Percentiles rank a stretch among this genome's conserved stretches.
Conservation (phyloP, 2,329 filamentous ascomycete species). For the Fusarium coicis region DNA sequence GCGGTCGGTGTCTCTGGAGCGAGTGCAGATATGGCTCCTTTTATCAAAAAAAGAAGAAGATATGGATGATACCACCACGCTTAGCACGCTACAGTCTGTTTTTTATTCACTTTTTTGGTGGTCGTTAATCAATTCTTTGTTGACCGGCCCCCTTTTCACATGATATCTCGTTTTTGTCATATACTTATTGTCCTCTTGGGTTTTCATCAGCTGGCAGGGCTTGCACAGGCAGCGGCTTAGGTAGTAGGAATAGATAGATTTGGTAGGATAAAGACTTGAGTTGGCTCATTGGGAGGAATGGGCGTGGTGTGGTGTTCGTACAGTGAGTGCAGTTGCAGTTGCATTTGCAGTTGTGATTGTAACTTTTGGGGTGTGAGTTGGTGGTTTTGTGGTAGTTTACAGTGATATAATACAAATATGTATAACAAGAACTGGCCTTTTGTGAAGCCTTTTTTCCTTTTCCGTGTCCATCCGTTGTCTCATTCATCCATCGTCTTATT, state of each 20-base stretch:
- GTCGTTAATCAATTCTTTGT: slow-evolving; percentile 30
- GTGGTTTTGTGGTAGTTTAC: slow-evolving; percentile 34
- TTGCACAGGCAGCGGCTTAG: slow-evolving; percentile 25
- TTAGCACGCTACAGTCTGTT: slow-evolving; percentile 50
- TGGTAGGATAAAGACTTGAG: slow-evolving; percentile 42
- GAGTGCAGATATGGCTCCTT: slow-evolving; percentile 45
- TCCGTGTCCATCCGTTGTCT: slow-evolving; percentile 3
- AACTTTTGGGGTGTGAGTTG: slow-evolving; percentile 16
- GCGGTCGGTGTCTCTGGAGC: slow-evolving; percentile 7
- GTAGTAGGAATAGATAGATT: slow-evolving; percentile 42
- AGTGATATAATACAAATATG: slow-evolving; percentile 38
- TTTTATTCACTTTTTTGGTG: slow-evolving; percentile 32
- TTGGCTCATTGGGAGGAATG: slow-evolving; percentile 18
- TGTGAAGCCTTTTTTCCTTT: slow-evolving; percentile 16
- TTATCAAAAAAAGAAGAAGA: slow-evolving; percentile 45
- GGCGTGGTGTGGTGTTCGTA: background rate
- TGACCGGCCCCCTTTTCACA: slow-evolving; percentile 16
- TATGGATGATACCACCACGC: slow-evolving; percentile 58
- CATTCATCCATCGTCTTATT: background rate
- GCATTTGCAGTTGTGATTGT: slow-evolving; percentile 6
- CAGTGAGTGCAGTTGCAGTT: slow-evolving; percentile 3
- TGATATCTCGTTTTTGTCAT: slow-evolving; percentile 33
- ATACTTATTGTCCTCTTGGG: slow-evolving; percentile 34
- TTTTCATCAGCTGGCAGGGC: slow-evolving; percentile 21
- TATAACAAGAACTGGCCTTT: slow-evolving; percentile 15